Evolutionary conservation across 2,329 filamentous ascomycete species (phyloP).

Genomic region (Aspergillus fumigatus): DNA sequence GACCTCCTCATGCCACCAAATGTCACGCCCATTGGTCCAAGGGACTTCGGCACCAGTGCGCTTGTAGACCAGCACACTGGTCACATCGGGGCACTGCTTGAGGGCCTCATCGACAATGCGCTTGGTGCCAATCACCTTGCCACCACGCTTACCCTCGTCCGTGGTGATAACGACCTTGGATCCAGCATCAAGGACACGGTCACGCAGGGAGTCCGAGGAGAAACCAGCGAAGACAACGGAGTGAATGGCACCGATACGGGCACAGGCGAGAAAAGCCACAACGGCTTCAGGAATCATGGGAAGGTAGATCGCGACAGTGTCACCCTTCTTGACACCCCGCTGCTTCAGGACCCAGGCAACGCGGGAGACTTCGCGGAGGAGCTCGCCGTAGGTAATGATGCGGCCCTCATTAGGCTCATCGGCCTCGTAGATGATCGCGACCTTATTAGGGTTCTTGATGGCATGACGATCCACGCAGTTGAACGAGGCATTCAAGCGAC

Average conservation of each 20-base stretch:
- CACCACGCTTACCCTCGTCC: slow-evolving; percentile 95
- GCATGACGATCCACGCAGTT: slow-evolving; percentile 97
- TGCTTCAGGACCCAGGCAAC: slow-evolving; percentile 84
- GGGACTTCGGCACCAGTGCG: slow-evolving; percentile 90
- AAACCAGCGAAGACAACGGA: slow-evolving; percentile 98
- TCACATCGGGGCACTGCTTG: slow-evolving; percentile 89
- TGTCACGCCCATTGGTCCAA: slow-evolving; percentile 81
- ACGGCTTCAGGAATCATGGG: slow-evolving; percentile 98
- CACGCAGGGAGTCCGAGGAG: slow-evolving; percentile 90
- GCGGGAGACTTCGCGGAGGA: slow-evolving; percentile 85
- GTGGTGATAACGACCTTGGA: slow-evolving; percentile 94
- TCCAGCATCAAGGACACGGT: slow-evolving; percentile 86
- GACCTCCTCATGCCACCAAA: slow-evolving; percentile 98
- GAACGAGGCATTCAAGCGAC: slow-evolving; percentile 89
- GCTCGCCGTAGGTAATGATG: slow-evolving; percentile 86
- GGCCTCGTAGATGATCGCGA: slow-evolving; percentile 98
- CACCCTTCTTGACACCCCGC: slow-evolving; percentile 95
- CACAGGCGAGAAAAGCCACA: slow-evolving; percentile 83
- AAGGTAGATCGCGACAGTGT: slow-evolving; percentile 94
- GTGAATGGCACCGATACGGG: slow-evolving; percentile 91
- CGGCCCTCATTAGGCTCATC: slow-evolving; percentile 86
- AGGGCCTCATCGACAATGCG: slow-evolving; percentile 98
- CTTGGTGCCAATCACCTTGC: slow-evolving; percentile 96
- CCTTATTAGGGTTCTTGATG: slow-evolving; percentile 85
- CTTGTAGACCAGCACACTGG: slow-evolving; percentile 85